These are phyloP conservation scores for Fusarium devonianum DNA, from an alignment of 2,329 filamentous ascomycete genomes.

Conservation along the genomic window DNA sequence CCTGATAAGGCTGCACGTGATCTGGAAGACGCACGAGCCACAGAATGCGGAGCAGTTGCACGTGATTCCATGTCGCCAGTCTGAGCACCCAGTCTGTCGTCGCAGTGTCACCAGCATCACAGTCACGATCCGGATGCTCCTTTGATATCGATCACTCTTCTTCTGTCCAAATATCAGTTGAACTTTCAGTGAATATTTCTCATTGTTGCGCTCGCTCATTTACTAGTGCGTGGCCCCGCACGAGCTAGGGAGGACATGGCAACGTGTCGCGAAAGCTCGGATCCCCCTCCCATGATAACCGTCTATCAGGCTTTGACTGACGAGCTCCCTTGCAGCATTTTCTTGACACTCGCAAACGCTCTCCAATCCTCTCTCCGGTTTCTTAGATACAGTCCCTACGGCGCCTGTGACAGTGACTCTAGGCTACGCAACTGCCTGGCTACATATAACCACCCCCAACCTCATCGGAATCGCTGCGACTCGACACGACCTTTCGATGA, in stretches of 20 bases:
- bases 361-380: constrained; percentile 13
- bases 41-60: constrained; percentile 39
- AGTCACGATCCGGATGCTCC: constrained; percentile 33
- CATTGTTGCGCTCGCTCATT: constrained; percentile 45
- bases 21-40: constrained; percentile 31
- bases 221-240: constrained; percentile 43
- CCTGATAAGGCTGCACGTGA: constrained; percentile 36
- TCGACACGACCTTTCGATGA: constrained; percentile 38
- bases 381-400: constrained; percentile 14
- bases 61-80: constrained; percentile 36
- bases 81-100: constrained; percentile 28
- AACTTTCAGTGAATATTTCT: constrained; percentile 47
- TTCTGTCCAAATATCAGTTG: constrained; percentile 52
- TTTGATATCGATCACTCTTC: constrained; percentile 48
- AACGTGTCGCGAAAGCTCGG: constrained; percentile 42
- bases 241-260: constrained; percentile 28
- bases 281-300: constrained; percentile 41
- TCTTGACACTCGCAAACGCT: constrained; percentile 33
- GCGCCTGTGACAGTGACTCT: constrained; percentile 21
- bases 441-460: constrained; percentile 12
- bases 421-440: constrained; percentile 6
- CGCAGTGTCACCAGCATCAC: constrained; percentile 37
- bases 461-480: constrained; percentile 24
- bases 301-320: constrained; percentile 42
- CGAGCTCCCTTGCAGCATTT: constrained; percentile 37